Evolutionary conservation across 371 early-diverging fungal genomes (phyloP), one percentile per base, ranked within the genome.

Genomic region (Rhizopus arrhizus): DNA sequence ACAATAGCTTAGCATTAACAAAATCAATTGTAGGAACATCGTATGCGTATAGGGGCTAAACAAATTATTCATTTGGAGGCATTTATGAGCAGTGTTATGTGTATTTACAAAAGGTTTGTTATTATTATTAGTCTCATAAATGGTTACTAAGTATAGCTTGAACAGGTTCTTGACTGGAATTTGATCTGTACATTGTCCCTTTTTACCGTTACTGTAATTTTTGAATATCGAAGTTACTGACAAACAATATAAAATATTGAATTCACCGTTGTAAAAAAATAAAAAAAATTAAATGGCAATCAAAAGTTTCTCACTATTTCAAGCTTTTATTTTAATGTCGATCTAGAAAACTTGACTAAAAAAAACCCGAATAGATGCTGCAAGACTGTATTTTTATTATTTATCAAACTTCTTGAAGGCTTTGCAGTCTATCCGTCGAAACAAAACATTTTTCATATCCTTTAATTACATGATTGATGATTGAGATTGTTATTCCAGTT

Each of bases 41-140:
- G 95, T 41, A 67, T 99, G 64, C 82, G 85, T 34, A 63, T 81
- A 12, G 99, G 99, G 0, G 87, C 80, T 47, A 99, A 99, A 80
- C 83, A 91, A 0, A 95, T 99, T 15, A 94, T 98, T 65, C 99
- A 99, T 75, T 74, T 99, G 33, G 99, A 99, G 75, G 97, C 98
- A 2, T 99, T 96, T 81, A 91, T 92, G 12, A 94, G 95, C 36
- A 85, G 85, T 63, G 83, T 92, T 38, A 96, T 97, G 96, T 73
- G 80, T 33, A 63, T 84, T 4, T 92, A 88, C 63, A 83, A 76
- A 15, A 62, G 78, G 75, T 48, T 48, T 22, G 6, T 48, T 48
- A 13, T 38, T 38, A 6, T 2, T 38, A 38, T 38, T 11, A 11
- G 40, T 13, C 13, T 38, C 40, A 38, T 38, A 5, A 38, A 22